phyloP scores from a whole-genome alignment of 1,139 yeast genomes.

The Candida sanyaensis region DNA sequence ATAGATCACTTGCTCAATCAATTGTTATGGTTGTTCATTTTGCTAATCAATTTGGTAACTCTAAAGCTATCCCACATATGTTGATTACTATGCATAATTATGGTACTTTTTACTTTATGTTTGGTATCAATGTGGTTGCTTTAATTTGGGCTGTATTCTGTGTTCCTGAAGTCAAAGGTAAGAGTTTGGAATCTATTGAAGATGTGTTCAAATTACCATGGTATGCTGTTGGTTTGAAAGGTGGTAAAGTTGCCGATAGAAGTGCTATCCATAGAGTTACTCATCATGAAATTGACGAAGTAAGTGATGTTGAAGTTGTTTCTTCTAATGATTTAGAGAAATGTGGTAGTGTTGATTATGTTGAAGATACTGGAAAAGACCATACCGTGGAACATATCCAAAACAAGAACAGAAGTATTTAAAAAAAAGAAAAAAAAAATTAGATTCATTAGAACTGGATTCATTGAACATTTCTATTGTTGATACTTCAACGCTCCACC shows the following conservation, averaged over 20 bases:
- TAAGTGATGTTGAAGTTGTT: neutral
- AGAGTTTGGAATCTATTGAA: constrained; percentile 53
- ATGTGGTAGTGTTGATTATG: neutral
- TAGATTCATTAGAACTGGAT: no score
- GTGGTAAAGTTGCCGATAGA: constrained; percentile 49
- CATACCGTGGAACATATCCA: neutral
- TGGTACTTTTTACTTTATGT: constrained; percentile 54
- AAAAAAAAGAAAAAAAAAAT: neutral
- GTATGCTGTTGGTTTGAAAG: constrained; percentile 46
- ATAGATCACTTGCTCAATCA: constrained; percentile 51
- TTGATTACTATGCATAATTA: constrained; percentile 42
- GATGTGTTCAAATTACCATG: constrained; percentile 55
- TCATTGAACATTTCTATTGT: no score
- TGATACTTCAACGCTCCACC: no score
- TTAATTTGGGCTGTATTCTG: constrained; percentile 50
- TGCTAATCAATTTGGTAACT: constrained; percentile 55
- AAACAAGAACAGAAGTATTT: neutral
- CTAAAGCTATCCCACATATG: constrained; percentile 55
- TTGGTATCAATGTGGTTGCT: constrained; percentile 38
- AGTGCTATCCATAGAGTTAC: constrained; percentile 38
- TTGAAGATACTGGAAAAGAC: neutral
- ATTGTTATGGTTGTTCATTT: constrained; percentile 55
- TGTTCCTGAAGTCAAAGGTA: constrained; percentile 51
- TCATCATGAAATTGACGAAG: constrained; percentile 6
- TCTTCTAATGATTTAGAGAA: neutral